These are phyloP conservation scores for Coemansia sp. DNA, from an alignment of 192 early-diverging fungal species.

Conservation along the genomic window DNA sequence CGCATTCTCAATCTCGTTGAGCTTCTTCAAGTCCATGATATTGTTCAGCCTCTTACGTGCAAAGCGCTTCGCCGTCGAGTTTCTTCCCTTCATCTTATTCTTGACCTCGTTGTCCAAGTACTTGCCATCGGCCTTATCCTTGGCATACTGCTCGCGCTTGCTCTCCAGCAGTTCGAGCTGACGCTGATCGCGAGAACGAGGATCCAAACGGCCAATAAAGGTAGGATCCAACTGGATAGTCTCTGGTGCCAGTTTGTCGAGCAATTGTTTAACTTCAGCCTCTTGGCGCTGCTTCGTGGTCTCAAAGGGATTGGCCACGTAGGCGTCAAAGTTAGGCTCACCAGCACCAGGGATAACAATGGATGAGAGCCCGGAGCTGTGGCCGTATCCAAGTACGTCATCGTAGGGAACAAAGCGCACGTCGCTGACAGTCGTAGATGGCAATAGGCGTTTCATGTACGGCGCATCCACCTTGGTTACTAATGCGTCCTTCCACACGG, in stretches of 20 bases:
- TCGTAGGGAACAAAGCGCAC: conserved; percentile 92
- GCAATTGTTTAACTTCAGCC: conserved; percentile 79
- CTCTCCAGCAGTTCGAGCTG: conserved; percentile 18
- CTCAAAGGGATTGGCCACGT: conserved; percentile 92
- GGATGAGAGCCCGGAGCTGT: conserved; percentile 74
- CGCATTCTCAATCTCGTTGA: conserved; percentile 37
- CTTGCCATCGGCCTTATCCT: conserved; percentile 30
- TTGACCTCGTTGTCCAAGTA: conserved; percentile 41
- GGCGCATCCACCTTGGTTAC: conserved; percentile 73
- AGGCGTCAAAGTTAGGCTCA: conserved; percentile 95
- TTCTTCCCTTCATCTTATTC: conserved; percentile 53
- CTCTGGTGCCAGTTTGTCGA: conserved; percentile 95
- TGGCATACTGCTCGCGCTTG: conserved; percentile 18
- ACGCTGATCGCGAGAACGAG: conserved; percentile 48
- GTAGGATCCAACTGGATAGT: conserved; percentile 87
- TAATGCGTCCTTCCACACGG: conserved; percentile 90
- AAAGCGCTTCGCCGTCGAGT: conserved; percentile 74
- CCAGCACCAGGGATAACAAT: conserved; percentile 91
- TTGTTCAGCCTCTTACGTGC: conserved; percentile 81
- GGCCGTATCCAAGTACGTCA: conserved; percentile 89
- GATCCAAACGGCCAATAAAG: conserved; percentile 80
- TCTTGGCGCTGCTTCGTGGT: conserved; percentile 88
- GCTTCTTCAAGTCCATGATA: conserved; percentile 71
- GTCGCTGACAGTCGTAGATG: conserved; percentile 57
- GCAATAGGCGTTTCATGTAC: conserved; percentile 83